Conservation (phyloP, 306 rosid species). For the Mimosa bimucronata region DNA sequence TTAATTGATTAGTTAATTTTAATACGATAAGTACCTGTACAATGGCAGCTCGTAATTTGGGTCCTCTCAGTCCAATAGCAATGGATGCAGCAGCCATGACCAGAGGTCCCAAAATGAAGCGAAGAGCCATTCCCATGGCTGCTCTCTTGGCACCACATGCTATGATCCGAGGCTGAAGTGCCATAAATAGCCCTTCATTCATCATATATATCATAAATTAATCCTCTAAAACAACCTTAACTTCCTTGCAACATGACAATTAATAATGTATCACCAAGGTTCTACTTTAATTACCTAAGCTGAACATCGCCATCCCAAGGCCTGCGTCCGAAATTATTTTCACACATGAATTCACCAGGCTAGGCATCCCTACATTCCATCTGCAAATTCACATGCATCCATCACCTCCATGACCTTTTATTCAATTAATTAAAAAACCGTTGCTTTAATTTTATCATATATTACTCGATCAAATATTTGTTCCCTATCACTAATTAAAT, state of each 20-base stretch:
- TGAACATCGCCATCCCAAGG: constrained; percentile 98
- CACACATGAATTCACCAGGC: constrained; percentile 71
- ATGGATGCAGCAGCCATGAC: constrained; percentile 88
- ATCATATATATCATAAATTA: not conserved
- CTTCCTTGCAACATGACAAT: not conserved
- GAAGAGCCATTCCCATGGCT: constrained; percentile 81
- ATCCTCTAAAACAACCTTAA: constrained; percentile 11
- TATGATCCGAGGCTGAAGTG: constrained; percentile 88
- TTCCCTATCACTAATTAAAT: not conserved
- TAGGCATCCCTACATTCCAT: constrained; percentile 86
- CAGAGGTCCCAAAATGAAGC: constrained; percentile 88
- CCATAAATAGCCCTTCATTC: constrained; percentile 87
- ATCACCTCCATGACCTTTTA: not conserved
- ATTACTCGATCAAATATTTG: not conserved
- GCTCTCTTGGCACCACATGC: constrained; percentile 87
- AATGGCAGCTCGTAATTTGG: constrained; percentile 78
- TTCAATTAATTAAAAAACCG: not conserved
- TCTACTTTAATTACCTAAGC: constrained; percentile 64
- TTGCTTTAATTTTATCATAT: not conserved
- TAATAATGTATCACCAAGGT: too few species aligned
- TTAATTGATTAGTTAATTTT: too few species aligned
- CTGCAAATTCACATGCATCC: constrained; percentile 45
- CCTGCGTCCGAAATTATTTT: constrained; percentile 92
- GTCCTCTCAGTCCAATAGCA: constrained; percentile 78
- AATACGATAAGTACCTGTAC: constrained; percentile 61